These are phyloP conservation scores for Sporothrix schenckii DNA, from an alignment of 2,329 filamentous ascomycete genomes.

Conservation along the genomic window DNA sequence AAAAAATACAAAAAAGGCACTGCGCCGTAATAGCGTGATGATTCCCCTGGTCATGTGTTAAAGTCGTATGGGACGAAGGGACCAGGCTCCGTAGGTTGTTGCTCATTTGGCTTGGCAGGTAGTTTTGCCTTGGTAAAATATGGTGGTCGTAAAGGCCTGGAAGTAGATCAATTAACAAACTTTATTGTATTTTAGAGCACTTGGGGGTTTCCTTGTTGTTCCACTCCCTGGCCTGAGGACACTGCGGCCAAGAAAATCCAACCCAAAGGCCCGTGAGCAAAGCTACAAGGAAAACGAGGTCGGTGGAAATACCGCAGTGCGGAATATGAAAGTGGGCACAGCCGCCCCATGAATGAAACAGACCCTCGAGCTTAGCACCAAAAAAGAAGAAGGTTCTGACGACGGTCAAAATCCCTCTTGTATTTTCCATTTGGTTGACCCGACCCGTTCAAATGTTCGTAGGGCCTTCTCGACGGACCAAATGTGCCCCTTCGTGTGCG, in stretches of 20 bases:
- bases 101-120: background rate
- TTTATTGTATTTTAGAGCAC: too few species aligned
- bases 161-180: background rate
- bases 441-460: too few species aligned
- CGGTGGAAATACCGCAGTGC: conserved; percentile 17
- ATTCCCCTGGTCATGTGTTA: background rate
- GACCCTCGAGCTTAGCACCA: background rate
- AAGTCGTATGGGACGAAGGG: conserved; percentile 6
- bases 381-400: too few species aligned
- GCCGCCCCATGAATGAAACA: background rate
- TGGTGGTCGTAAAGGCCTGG: background rate
- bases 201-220: background rate
- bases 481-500: background rate
- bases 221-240: conserved; percentile 18
- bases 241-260: background rate
- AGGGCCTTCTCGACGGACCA: too few species aligned
- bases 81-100: background rate
- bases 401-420: too few species aligned
- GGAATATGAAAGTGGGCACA: background rate
- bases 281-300: background rate
- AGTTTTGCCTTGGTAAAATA: background rate
- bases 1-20: too few species aligned
- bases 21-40: too few species aligned
- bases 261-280: background rate
- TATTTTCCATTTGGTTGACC: too few species aligned